Evolutionary conservation across 2,329 filamentous ascomycete species (phyloP).

Genomic region (Neonectria coccinea): DNA sequence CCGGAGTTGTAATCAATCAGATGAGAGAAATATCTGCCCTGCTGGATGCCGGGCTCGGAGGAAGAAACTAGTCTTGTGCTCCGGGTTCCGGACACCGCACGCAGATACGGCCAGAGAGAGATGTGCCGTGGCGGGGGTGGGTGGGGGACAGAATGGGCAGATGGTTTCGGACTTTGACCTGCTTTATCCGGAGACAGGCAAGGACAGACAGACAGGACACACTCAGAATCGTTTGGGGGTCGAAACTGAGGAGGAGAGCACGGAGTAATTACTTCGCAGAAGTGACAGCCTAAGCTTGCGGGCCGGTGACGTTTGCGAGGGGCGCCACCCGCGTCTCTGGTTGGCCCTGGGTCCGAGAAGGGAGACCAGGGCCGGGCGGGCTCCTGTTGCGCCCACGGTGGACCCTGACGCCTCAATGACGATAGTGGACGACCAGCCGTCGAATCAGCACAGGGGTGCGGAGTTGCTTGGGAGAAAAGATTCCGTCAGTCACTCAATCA

Average conservation of each 20-base stretch:
- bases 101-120: not conserved
- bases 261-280: not conserved
- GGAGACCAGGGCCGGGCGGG: not conserved
- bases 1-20: not conserved
- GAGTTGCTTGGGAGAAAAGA: constrained; percentile 7
- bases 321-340: constrained; percentile 35
- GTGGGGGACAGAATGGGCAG: constrained; percentile 7
- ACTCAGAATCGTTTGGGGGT: not conserved
- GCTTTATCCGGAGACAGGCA: not conserved
- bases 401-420: constrained; percentile 48
- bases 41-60: constrained; percentile 15
- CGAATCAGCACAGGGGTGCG: constrained; percentile 1
- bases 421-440: constrained; percentile 24
- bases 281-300: constrained; percentile 26
- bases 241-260: not conserved
- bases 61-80: not conserved
- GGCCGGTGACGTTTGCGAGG: constrained; percentile 43
- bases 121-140: not conserved
- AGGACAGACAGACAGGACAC: not conserved
- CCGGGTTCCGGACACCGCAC: constrained; percentile 6
- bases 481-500: not conserved
- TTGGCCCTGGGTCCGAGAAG: constrained; percentile 29
- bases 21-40: constrained; percentile 1
- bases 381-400: constrained; percentile 35
- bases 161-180: not conserved